Evolutionary conservation across 345 rosid species (phyloP).

Genomic region (Punica granatum): DNA sequence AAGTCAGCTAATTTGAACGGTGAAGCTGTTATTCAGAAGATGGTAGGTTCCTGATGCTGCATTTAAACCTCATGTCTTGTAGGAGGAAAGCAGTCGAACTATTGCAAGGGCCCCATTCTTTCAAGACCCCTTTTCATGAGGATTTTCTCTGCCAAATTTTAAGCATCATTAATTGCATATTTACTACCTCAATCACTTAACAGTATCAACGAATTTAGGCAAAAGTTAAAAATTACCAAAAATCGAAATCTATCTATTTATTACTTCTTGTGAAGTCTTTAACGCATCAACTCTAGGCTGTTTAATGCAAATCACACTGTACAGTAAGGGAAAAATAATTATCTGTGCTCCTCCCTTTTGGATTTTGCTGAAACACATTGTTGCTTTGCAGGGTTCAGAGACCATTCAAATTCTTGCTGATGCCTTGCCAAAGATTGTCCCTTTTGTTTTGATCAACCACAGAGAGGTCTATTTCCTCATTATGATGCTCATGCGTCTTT

Average conservation of each 20-base stretch:
- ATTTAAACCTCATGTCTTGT: neutral
- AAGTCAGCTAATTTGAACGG: constrained; percentile 32
- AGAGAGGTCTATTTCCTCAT: constrained; percentile 60
- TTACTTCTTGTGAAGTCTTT: neutral
- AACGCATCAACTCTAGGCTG: no score
- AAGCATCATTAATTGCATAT: neutral
- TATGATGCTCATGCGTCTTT: neutral
- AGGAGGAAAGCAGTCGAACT: neutral
- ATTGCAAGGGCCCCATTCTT: neutral
- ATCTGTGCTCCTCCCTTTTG: neutral
- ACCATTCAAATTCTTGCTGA: constrained; percentile 95
- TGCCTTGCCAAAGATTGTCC: constrained; percentile 95
- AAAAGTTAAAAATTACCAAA: neutral
- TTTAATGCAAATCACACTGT: neutral
- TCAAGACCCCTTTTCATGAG: neutral
- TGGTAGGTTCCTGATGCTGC: constrained; percentile 39
- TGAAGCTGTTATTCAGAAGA: constrained; percentile 41
- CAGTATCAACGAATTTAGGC: neutral
- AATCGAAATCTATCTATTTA: neutral
- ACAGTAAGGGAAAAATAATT: neutral
- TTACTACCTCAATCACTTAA: neutral
- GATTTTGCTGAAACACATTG: neutral
- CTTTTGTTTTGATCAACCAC: constrained; percentile 93
- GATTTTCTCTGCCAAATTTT: neutral
- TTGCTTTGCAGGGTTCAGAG: constrained; percentile 63